Percentiles rank a stretch among this genome's conserved stretches.
Conservation (phyloP, 2,329 filamentous ascomycete genomes). For the Byssothecium circinans region DNA sequence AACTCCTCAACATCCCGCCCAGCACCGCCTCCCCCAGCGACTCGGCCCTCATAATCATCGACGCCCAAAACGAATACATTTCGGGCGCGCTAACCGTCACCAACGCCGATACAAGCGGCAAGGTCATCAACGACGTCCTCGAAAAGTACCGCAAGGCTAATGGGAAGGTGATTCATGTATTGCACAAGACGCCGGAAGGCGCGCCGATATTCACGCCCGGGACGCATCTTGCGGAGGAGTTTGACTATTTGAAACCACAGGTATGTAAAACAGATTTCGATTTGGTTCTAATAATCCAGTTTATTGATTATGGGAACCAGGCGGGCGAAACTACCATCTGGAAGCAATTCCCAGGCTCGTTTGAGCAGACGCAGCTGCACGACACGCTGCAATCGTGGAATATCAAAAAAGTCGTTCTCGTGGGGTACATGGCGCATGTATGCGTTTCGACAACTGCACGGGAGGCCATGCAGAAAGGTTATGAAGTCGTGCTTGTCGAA, state of each 20-base stretch:
- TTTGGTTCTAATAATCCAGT: too few species aligned
- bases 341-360: slow-evolving; percentile 63
- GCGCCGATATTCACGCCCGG: slow-evolving; percentile 68
- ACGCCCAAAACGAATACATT: slow-evolving; percentile 71
- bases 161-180: slow-evolving; percentile 62
- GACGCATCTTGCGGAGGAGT: slow-evolving; percentile 62
- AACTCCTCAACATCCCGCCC: slow-evolving; percentile 56
- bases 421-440: slow-evolving; percentile 68
- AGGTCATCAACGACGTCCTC: slow-evolving; percentile 60
- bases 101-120: slow-evolving; percentile 57
- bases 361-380: slow-evolving; percentile 63
- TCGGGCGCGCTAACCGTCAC: slow-evolving; percentile 59
- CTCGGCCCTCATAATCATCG: slow-evolving; percentile 67
- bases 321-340: slow-evolving; percentile 57
- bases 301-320: slow-evolving; percentile 16
- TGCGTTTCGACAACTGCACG: slow-evolving; percentile 65
- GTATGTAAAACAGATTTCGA: slow-evolving; percentile 11
- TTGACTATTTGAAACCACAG: slow-evolving; percentile 59
- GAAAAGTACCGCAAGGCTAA: slow-evolving; percentile 60
- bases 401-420: slow-evolving; percentile 63
- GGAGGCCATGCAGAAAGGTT: slow-evolving; percentile 62
- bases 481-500: slow-evolving; percentile 63
- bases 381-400: slow-evolving; percentile 55
- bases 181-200: slow-evolving; percentile 61
- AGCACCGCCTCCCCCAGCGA: slow-evolving; percentile 61